Conservation (phyloP, 306 rosid species). For the Hippophae tibetana region DNA sequence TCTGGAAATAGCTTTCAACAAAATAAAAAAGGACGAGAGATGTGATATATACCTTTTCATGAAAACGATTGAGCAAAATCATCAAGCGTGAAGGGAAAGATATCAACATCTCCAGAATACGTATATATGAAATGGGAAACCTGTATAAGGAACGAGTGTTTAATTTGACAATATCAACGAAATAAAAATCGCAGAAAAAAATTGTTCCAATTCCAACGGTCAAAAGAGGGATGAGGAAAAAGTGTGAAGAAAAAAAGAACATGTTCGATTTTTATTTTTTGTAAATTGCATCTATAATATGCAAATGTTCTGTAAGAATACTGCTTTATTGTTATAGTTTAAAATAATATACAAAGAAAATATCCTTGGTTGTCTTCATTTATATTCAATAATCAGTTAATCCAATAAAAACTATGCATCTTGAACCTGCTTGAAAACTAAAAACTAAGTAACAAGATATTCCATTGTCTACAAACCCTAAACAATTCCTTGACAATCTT, state of each 20-base stretch:
- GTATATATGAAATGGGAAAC: conserved; percentile 88
- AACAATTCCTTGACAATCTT: conserved; percentile 77
- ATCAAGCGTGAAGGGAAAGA: conserved; percentile 84
- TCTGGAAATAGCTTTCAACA: not conserved
- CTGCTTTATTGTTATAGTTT: too few relatives aligned
- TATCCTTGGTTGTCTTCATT: too few relatives aligned
- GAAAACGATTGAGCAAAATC: conserved; percentile 86
- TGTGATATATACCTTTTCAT: conserved; percentile 53
- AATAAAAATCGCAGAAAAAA: not conserved
- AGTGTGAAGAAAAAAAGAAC: too few relatives aligned
- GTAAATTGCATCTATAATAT: too few relatives aligned
- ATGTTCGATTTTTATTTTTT: too few relatives aligned
- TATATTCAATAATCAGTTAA: too few relatives aligned
- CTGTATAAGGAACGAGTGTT: conserved; percentile 34
- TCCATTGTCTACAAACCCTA: conserved; percentile 46
- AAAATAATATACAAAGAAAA: too few relatives aligned
- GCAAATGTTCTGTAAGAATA: too few relatives aligned
- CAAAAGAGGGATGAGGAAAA: too few relatives aligned
- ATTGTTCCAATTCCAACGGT: too few relatives aligned
- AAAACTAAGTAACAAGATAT: not conserved
- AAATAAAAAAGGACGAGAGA: conserved; percentile 15
- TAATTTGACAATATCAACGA: conserved; percentile 4
- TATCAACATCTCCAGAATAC: conserved; percentile 43
- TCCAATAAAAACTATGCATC: not conserved
- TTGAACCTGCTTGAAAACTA: conserved; percentile 2